phyloP scores from a whole-genome alignment of 2,329 filamentous ascomycete genomes.

The Colletotrichum sidae region DNA sequence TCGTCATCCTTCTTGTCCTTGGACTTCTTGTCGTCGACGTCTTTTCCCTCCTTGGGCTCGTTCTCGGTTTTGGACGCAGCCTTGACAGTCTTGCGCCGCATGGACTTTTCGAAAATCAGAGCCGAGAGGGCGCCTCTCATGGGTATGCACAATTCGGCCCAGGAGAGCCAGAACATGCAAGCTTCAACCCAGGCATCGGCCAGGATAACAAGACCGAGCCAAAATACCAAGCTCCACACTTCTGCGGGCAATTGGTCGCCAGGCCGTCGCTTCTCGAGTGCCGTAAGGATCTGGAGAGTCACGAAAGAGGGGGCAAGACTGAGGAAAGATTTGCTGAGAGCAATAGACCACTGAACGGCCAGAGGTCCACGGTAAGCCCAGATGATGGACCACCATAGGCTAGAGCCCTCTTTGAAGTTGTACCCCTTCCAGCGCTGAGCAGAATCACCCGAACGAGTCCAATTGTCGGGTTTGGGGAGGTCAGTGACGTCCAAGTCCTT shows the following conservation, averaged over 20 bases:
- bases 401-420: constrained; percentile 50
- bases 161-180: constrained; percentile 75
- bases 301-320: constrained; percentile 78
- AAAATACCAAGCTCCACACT: constrained; percentile 76
- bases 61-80: constrained; percentile 62
- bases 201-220: constrained; percentile 70
- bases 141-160: constrained; percentile 71
- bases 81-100: constrained; percentile 83
- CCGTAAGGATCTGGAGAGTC: constrained; percentile 72
- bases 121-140: constrained; percentile 77
- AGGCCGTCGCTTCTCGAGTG: constrained; percentile 67
- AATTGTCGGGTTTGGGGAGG: constrained; percentile 70
- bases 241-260: constrained; percentile 60
- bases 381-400: constrained; percentile 71
- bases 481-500: constrained; percentile 71
- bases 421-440: constrained; percentile 62
- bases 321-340: constrained; percentile 65
- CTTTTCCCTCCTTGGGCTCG: constrained; percentile 43
- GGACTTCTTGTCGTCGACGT: constrained; percentile 42
- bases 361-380: constrained; percentile 68
- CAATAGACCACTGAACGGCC: constrained; percentile 68
- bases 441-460: constrained; percentile 62
- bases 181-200: constrained; percentile 71
- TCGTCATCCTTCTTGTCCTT: constrained; percentile 60
- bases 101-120: constrained; percentile 80